Evolutionary conservation across 345 rosid genomes (phyloP).

Genomic region (Cardiospermum halicacabum): DNA sequence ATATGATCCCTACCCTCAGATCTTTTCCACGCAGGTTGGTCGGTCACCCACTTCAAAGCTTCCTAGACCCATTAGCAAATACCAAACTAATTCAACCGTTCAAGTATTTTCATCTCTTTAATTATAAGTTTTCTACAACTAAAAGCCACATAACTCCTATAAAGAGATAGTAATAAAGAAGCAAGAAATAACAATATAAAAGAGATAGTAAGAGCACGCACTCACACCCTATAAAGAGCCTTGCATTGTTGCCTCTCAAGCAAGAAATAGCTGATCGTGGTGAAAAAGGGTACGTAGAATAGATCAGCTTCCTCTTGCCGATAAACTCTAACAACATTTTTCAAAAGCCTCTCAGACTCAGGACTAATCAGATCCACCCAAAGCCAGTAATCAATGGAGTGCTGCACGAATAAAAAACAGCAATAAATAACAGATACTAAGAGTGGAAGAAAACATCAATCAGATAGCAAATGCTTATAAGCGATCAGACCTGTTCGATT

Average conservation of each 20-base stretch:
- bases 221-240: constrained; percentile 99
- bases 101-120: too few species aligned
- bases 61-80: constrained; percentile 40
- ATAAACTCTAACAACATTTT: constrained; percentile 72
- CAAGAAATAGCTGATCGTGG: constrained; percentile 89
- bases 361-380: constrained; percentile 91
- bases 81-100: too few species aligned
- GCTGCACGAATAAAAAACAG: constrained; percentile 37
- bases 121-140: too few species aligned
- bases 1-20: constrained; percentile 95
- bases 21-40: constrained; percentile 95
- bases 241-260: constrained; percentile 95
- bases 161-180: too few species aligned
- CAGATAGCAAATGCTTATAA: background rate
- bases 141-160: too few species aligned
- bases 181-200: constrained; percentile 16
- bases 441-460: background rate
- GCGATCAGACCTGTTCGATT: constrained; percentile 75
- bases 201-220: constrained; percentile 55
- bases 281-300: constrained; percentile 84
- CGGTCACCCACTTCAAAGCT: constrained; percentile 91
- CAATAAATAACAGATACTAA: too few species aligned
- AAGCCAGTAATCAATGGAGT: constrained; percentile 93
- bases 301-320: constrained; percentile 82
- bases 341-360: constrained; percentile 66